Evolutionary conservation across 2,329 filamentous ascomycete genomes (phyloP), one percentile per base, ranked within the genome.

Genomic region (Coniella lustricola): DNA sequence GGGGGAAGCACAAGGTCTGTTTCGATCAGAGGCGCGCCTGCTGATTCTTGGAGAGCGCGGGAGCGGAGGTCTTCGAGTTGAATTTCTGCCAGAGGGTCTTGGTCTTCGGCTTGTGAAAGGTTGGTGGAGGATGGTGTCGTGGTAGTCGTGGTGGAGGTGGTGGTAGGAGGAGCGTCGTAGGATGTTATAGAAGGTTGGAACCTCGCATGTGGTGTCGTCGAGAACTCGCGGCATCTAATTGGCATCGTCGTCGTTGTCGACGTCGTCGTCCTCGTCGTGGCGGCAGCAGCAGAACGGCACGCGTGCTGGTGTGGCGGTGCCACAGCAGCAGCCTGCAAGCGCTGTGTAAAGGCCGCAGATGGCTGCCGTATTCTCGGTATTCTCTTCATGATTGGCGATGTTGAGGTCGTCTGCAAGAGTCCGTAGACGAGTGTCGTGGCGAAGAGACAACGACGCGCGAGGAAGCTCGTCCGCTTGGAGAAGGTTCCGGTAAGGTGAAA

Each of bases 1-100:
- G 53, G 51, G 5, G 63, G 63, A 14, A 62, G 50, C 25, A 56
- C 55, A 8, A 66, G 56, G 31, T 54, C 53, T 16, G 57, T 57
- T 34, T 48, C 29, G 45, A 55, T 25, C 17, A 17, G 17, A 10
- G 25, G 10, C 25, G 25, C 5, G 25, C 25, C 10, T 25, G 25
- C 9, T 25, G 44, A 35, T 38, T 25, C 16, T n/a, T n/a, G n/a
- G n/a, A n/a, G n/a, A n/a, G n/a, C n/a, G 40, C 25, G 39, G 10
- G 34, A 20, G 21, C 14, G 13, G 9, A 34, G 12, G 29, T 34
- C 18, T 12, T 31, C 18, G 13, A 38, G 8, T 12, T 29, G 18
- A 32, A 31, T 29, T 13, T 10, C 25, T 5, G 22, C 13, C 25
- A 33, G 32, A 13, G 40, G 40, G 40, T 42, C 40, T 18, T 42